A percentile compares a stretch with the other conserved stretches of the same genome.
Evolutionary conservation across 176 grass and related monocot species (phyloP).

Genomic region (Oryza coarctata): DNA sequence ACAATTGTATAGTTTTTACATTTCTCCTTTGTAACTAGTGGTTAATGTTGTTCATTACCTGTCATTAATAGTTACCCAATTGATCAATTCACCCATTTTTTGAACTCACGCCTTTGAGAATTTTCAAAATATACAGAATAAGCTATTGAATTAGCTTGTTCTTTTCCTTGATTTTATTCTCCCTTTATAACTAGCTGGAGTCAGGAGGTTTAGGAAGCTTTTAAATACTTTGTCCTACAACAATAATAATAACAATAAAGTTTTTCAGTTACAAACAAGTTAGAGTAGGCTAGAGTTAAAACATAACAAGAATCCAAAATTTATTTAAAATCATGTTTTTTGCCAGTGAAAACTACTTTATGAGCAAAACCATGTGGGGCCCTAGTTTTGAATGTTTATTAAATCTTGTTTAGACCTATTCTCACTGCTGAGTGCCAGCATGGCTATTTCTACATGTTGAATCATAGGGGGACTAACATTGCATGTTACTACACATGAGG

Average conservation of each 20-base stretch:
- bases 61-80: neutral
- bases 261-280: too few relatives aligned
- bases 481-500: neutral
- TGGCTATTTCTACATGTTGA: neutral
- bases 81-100: neutral
- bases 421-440: neutral
- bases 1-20: neutral
- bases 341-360: too few relatives aligned
- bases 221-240: too few relatives aligned
- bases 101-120: neutral
- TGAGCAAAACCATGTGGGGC: too few relatives aligned
- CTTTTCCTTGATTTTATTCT: neutral
- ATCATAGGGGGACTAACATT: neutral
- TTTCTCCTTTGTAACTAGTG: neutral
- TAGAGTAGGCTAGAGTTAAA: too few relatives aligned
- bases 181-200: neutral
- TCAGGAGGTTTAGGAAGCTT: neutral
- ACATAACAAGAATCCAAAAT: too few relatives aligned
- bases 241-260: too few relatives aligned
- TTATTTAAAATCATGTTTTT: neutral
- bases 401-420: neutral
- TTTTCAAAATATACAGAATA: neutral
- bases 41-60: neutral
- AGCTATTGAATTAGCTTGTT: neutral
- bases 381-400: neutral